These are phyloP conservation scores for Lotmaria passim DNA, from an alignment of 208 protist species.

Conservation along the genomic window DNA sequence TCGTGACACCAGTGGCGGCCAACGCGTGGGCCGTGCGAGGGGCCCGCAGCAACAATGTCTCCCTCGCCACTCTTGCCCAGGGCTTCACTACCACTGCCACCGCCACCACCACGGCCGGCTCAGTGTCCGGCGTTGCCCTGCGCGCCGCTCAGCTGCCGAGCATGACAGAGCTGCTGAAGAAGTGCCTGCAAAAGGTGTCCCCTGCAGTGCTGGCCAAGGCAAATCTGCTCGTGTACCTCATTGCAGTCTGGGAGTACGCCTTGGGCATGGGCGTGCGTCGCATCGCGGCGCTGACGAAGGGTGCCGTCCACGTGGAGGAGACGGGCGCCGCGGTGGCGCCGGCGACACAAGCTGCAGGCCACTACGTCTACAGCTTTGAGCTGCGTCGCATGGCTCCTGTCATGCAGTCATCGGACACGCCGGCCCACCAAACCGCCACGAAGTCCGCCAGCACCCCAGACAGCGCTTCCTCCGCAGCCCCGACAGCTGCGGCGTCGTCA, in stretches of 20 bases:
- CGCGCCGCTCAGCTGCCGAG: conserved; percentile 21
- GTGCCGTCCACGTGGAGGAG: background rate
- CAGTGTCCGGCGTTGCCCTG: background rate
- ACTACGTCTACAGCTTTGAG: conserved; percentile 86
- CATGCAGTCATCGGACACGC: conserved; percentile 22
- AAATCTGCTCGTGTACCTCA: conserved; percentile 24
- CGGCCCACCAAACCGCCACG: background rate
- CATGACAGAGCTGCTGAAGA: conserved; percentile 29
- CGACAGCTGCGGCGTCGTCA: too few relatives aligned
- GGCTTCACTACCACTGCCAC: background rate
- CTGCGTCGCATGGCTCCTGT: conserved; percentile 88
- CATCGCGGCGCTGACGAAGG: conserved; percentile 21
- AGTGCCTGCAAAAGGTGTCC: conserved; percentile 19
- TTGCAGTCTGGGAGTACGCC: conserved; percentile 27
- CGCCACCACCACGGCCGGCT: background rate
- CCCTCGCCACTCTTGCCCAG: conserved; percentile 15
- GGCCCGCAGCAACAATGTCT: conserved; percentile 27
- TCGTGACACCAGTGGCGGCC: conserved; percentile 40
- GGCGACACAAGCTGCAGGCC: background rate
- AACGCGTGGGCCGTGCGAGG: conserved; percentile 54
- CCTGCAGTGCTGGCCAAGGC: conserved; percentile 20
- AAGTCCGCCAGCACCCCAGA: background rate
- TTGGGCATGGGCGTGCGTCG: conserved; percentile 30
- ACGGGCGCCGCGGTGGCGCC: background rate
- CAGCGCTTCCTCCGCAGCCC: background rate